Evolutionary conservation across 192 early-diverging fungal genomes (phyloP).

Genomic region (Thamnidium elegans): DNA sequence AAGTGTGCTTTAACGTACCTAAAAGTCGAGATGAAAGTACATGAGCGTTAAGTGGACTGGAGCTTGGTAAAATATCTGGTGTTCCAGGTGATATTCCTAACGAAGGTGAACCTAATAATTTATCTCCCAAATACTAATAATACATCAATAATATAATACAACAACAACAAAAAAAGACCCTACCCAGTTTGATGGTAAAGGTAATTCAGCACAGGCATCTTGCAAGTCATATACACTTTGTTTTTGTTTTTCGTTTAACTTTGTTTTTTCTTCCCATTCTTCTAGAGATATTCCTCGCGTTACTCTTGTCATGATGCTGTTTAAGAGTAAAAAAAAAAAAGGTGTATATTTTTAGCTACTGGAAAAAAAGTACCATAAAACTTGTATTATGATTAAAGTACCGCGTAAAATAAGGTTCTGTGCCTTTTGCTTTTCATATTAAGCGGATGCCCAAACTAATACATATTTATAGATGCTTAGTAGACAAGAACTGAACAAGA

Average conservation of each 20-base stretch:
- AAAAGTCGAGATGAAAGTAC: constrained; percentile 9
- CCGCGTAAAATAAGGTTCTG: too few species aligned
- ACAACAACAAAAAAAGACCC: too few species aligned
- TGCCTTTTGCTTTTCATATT: too few species aligned
- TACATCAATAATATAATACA: too few species aligned
- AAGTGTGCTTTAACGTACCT: constrained; percentile 23
- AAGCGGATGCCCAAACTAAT: too few species aligned
- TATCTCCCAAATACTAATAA: constrained; percentile 19
- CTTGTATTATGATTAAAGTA: too few species aligned
- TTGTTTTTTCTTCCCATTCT: constrained; percentile 59
- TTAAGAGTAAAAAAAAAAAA: not conserved
- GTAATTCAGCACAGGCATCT: constrained; percentile 57
- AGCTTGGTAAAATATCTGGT: constrained; percentile 16
- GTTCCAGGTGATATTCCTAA: constrained; percentile 18
- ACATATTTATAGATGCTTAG: too few species aligned
- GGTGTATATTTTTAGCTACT: not conserved
- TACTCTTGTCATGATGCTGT: constrained; percentile 11
- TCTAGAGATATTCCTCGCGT: constrained; percentile 35
- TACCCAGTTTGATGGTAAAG: constrained; percentile 47
- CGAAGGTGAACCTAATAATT: constrained; percentile 18
- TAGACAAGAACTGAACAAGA: too few species aligned
- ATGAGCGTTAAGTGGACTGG: constrained; percentile 18
- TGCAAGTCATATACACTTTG: constrained; percentile 55
- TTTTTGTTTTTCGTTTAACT: constrained; percentile 46
- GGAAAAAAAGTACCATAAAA: too few species aligned